Evolutionary conservation across 768 basidiomycete genomes (phyloP), one percentile per base, ranked within the genome.

Genomic region (Udeniomyces megalosporus): DNA sequence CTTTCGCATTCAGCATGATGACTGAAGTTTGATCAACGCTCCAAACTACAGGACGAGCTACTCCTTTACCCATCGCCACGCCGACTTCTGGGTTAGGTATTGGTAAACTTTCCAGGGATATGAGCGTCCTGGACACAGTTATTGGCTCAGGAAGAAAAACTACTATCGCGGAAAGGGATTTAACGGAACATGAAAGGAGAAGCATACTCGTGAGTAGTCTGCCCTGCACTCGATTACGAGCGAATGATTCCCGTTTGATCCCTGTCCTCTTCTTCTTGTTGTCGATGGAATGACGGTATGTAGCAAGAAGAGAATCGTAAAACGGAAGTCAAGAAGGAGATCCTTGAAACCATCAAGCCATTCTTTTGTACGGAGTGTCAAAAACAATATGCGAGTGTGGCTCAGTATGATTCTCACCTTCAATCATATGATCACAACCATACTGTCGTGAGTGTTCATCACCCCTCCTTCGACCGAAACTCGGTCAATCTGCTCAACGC

Each of bases 341-440:
- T 63, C 20, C 47, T 32, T 1, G 38, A 26, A 3, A 52, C 62
- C 11, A 22, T 63, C 11, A 22, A 34, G 10, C 56, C 62, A 22
- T 63, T 63, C 49, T 63, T 53, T 53, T 62, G 61, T 31, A 29
- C 35, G 24, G 34, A 46, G 14, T 63, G 62, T 29, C 56, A 57
- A n/a, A 63, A 63, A 29, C 62, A 63, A 56, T 63, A 63, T 56
- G n/a, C 46, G 4, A 58, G 29, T 17, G 55, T 63, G 12, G 24
- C 49, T 7, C 62, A 63, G 42, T 42, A 58, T 24, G 45, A 45
- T 24, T 46, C 55, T 4, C 62, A 63, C 26, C 56, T 63, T 6
- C 38, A 58, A n/a, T 51, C 49, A 3, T 63, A 58, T 31, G 61
- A 57, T 28, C 61, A 63, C 29, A 53, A 63, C 24, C 61, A 63